Base-by-base conservation (phyloP, 306 rosid species). In the Hylodesmum podocarpum region DNA sequence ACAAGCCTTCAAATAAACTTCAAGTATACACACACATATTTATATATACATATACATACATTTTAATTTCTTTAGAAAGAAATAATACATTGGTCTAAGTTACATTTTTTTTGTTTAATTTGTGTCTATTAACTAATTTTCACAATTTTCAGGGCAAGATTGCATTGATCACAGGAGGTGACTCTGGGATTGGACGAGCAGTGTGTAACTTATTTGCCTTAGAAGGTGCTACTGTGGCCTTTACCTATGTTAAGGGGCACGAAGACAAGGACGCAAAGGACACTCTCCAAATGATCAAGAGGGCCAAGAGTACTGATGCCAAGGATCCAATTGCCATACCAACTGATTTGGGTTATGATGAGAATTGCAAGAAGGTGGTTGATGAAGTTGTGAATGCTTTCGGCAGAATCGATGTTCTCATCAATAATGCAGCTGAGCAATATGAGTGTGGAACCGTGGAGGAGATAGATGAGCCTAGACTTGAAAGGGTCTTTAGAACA, bases 351-450 rank as follows among this genome's bases (percentile, higher is more conserved):
- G 97, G 98, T 1, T 91, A 41, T 24, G 98, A 91, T 37, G 88
- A 84, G 27, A 90, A 86, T 77, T 91, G 98, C 86, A 84, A 68
- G 87, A 75, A 29, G 36, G 98, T 85, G 1, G 89, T 94, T 8
- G 89, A 88, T 1, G 90, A 94, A 73, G 88, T 87, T 1, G 88
- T 81, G 5, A 81, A 53, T 3, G 91, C 91, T 0, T 94, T 43
- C 70, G 93, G 93, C 34, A 83, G 54, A n/a, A 90, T 94, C 8
- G 96, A 91, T 59, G 43, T 90, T 47, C 81, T 91, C 66, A 72
- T 91, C 46, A 94, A 94, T 80, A 90, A 94, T 62, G 96, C 94
- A 0, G 97, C 98, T 0, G 93, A 88, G 87, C 97, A 94, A 83
- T 81, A 91, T 72, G 87, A 87, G 85, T 66, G 83, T 0, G 2